These are phyloP conservation scores for Fraxinus pennsylvanica DNA, from an alignment of 257 asterid species.

Conservation along the genomic window DNA sequence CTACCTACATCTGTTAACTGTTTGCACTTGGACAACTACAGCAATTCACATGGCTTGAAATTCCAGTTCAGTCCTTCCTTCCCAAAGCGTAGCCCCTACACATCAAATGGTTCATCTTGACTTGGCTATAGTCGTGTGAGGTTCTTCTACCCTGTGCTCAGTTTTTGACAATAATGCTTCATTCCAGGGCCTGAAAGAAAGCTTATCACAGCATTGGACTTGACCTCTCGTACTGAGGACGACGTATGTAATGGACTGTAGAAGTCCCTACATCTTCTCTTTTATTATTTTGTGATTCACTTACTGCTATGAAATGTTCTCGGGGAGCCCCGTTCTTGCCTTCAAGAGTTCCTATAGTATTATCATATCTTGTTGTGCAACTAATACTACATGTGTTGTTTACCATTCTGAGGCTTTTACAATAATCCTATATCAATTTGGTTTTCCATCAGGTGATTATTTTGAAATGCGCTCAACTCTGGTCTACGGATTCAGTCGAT, in stretches of 20 bases:
- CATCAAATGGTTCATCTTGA: neutral
- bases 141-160: neutral
- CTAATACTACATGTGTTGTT: neutral
- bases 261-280: neutral
- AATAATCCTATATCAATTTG: neutral
- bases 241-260: too few species aligned
- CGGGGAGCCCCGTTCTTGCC: neutral
- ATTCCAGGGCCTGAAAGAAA: neutral
- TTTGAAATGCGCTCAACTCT: neutral
- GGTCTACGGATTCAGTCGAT: neutral
- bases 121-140: neutral
- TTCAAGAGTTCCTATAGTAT: neutral
- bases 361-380: neutral
- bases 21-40: neutral
- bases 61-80: neutral
- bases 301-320: neutral
- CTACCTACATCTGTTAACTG: neutral
- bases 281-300: neutral
- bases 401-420: neutral
- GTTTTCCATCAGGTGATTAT: neutral
- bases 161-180: neutral
- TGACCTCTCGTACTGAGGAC: neutral
- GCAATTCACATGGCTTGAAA: neutral
- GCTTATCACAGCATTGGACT: neutral
- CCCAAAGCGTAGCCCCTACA: neutral